phyloP scores from a whole-genome alignment of 2,329 filamentous ascomycete species.

The Aureobasidium zeae region DNA sequence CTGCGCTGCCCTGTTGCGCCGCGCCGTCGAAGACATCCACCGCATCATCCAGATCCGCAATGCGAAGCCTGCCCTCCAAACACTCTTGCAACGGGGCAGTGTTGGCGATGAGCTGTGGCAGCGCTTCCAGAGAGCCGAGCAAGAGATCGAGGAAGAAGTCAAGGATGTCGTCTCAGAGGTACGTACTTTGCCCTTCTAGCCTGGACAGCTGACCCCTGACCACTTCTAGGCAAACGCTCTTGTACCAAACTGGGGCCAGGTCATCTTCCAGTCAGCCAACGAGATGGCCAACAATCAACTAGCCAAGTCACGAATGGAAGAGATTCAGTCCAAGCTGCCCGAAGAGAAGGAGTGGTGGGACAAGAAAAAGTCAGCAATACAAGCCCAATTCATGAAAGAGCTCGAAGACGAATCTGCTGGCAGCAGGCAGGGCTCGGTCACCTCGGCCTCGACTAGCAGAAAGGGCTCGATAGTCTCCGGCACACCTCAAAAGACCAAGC shows the following conservation, averaged over 20 bases:
- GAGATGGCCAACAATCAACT: slow-evolving; percentile 83
- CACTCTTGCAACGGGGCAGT: slow-evolving; percentile 77
- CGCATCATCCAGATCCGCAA: slow-evolving; percentile 81
- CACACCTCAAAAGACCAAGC: slow-evolving; percentile 30
- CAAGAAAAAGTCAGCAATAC: slow-evolving; percentile 64
- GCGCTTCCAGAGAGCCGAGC: slow-evolving; percentile 81
- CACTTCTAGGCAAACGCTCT: slow-evolving; percentile 73
- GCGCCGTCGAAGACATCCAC: slow-evolving; percentile 86
- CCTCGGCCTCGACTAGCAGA: slow-evolving; percentile 23
- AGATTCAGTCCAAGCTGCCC: slow-evolving; percentile 61
- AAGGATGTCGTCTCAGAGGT: slow-evolving; percentile 91
- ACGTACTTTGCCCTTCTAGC: slow-evolving; percentile 22
- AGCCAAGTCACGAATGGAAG: slow-evolving; percentile 64
- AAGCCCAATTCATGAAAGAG: slow-evolving; percentile 75
- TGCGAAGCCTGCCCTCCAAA: slow-evolving; percentile 78
- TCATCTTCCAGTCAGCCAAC: slow-evolving; percentile 94
- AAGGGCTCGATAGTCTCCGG: slow-evolving; percentile 20
- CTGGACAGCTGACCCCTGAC: slow-evolving; percentile 19
- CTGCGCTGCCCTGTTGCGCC: slow-evolving; percentile 76
- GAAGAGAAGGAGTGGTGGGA: slow-evolving; percentile 90
- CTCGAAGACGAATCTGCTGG: slow-evolving; percentile 51
- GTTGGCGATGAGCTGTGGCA: slow-evolving; percentile 96
- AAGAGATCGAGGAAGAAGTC: slow-evolving; percentile 94
- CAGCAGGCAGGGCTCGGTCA: slow-evolving; percentile 17
- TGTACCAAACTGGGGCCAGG: slow-evolving; percentile 78